Base-by-base conservation (phyloP, 2,329 filamentous ascomycete genomes). In the Septoria linicola region DNA sequence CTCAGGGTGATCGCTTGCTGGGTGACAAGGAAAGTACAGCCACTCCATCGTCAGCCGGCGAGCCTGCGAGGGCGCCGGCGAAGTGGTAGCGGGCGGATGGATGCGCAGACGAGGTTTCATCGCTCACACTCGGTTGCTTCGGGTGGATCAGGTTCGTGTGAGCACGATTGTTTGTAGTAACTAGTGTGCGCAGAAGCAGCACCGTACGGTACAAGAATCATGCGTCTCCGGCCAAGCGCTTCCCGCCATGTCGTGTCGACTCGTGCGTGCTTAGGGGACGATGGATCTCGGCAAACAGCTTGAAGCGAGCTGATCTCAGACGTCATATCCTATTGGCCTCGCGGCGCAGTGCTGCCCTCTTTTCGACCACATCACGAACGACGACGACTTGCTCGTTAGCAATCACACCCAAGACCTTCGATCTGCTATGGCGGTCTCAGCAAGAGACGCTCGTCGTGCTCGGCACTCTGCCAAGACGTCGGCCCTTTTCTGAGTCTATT, bases 81-180 rank as follows among this genome's bases (percentile, higher is more conserved):
- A 34, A 21, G 20, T 49, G 44, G 44, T 49, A 49, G 44, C 51
- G 51, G 49, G 51, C 31, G 32, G 46, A 21, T 34, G 23, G 16
- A 20, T 36, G 39, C 39, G 32, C 46, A 49, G 46, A 37, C 46
- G 46, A 50, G 40, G 42, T 52, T 52, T 52, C 49, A 47, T 52
- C 36, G 43, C 37, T 25, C 34, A 37, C 35, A 20, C 25, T 41
- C 23, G 27, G 6, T 14, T 30, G 23, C 39, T 20, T n/a, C 13
- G 31, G 35, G 40, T 44, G 40, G 41, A 51, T 25, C 34, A 31
- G 17, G 5, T 13, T 14, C 8, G 20, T 6, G 13, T 8, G 4
- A 39, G 23, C 23, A 27, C 23, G 23, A 27, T 27, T 27, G 10
- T 5, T 27, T 10, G 23, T 27, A 5, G 23, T 27, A 27, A 10